These are phyloP conservation scores for Taxawa tesnikishii DNA, from an alignment of 2,329 filamentous ascomycete genomes.

Conservation along the genomic window DNA sequence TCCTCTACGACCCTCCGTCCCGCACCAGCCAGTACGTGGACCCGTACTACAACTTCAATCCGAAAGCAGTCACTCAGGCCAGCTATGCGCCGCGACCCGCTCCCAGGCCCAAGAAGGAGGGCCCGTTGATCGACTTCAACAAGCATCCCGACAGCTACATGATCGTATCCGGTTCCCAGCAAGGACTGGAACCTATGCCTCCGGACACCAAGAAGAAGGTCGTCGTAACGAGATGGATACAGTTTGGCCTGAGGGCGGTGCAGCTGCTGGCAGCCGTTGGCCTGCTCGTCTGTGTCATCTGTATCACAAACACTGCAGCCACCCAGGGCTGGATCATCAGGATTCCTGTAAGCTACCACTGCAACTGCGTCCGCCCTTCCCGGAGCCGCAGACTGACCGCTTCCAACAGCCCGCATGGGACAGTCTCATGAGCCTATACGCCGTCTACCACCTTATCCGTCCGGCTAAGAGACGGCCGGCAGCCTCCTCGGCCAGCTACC, in stretches of 20 bases:
- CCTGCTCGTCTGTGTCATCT: constrained; percentile 62
- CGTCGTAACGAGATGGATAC: constrained; percentile 54
- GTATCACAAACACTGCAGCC: constrained; percentile 55
- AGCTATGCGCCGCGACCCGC: constrained; percentile 47
- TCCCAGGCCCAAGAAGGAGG: constrained; percentile 52
- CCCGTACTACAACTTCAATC: constrained; percentile 57
- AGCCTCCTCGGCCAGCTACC: constrained; percentile 75
- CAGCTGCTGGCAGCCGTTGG: constrained; percentile 59
- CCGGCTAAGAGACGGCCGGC: constrained; percentile 60
- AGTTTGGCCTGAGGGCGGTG: constrained; percentile 55
- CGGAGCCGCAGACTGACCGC: neutral
- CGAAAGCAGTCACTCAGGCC: constrained; percentile 71
- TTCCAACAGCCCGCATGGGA: constrained; percentile 57
- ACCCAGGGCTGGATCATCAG: constrained; percentile 64
- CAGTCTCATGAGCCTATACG: constrained; percentile 61
- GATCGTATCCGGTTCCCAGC: constrained; percentile 50
- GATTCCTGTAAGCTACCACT: constrained; percentile 49
- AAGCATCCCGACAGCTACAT: constrained; percentile 68
- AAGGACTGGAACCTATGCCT: constrained; percentile 54
- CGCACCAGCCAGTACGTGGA: constrained; percentile 39
- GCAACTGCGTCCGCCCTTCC: neutral
- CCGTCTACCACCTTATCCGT: constrained; percentile 65
- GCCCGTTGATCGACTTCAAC: constrained; percentile 72
- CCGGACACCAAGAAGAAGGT: constrained; percentile 58
- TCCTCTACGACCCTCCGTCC: constrained; percentile 53